Evolutionary conservation across 2,329 filamentous ascomycete species (phyloP).

Genomic region (Thermoascus crustaceus): DNA sequence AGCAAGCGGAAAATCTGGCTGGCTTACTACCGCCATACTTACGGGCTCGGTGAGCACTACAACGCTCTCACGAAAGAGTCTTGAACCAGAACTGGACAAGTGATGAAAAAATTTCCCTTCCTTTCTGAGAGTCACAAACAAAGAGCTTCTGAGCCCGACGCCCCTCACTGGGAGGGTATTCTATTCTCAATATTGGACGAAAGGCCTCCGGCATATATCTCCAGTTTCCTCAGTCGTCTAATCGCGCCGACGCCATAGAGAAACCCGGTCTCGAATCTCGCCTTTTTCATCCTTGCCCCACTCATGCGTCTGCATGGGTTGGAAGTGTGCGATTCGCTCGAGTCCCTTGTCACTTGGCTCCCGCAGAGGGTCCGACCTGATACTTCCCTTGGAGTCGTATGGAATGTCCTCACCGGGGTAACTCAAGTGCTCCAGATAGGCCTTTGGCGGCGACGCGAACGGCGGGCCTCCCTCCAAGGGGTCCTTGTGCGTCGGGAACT

Average conservation of each 20-base stretch:
- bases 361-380: conserved; percentile 41
- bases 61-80: conserved; percentile 63
- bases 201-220: background rate
- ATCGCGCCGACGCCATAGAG: conserved; percentile 36
- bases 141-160: background rate
- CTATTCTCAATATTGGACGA: no score
- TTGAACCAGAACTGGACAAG: conserved; percentile 11
- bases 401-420: conserved; percentile 59
- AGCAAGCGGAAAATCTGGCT: conserved; percentile 66
- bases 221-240: conserved; percentile 12
- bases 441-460: conserved; percentile 58
- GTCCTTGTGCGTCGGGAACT: conserved; percentile 69
- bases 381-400: conserved; percentile 50
- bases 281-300: conserved; percentile 41
- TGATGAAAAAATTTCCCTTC: conserved; percentile 1
- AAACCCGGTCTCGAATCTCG: conserved; percentile 34
- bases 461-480: conserved; percentile 61
- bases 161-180: no score
- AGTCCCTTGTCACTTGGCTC: conserved; percentile 33
- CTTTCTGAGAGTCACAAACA: background rate
- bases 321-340: conserved; percentile 46
- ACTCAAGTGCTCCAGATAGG: conserved; percentile 64
- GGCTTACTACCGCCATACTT: conserved; percentile 90
- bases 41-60: conserved; percentile 93
- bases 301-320: conserved; percentile 49